Base-by-base conservation (phyloP, 495 filamentous ascomycete species). In the Penicillium maclennaniae region DNA sequence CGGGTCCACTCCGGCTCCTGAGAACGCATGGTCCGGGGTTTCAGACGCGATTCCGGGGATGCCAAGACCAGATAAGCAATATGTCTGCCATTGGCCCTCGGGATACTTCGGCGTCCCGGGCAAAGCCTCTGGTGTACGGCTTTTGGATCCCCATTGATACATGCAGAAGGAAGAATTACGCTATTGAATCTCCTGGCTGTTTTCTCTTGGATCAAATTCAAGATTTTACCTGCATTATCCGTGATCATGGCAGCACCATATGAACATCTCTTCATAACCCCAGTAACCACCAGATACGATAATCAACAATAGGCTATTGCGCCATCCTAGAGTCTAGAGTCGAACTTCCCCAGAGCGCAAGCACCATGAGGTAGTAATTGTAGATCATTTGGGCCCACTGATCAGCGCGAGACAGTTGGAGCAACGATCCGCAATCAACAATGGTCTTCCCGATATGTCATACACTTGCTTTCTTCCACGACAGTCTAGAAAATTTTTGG, bases 51-150 rank as follows among this genome's bases (percentile, higher is more conserved):
- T 51, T 43, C 19, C 47, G 40, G 41, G 36, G 16, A 23, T 28
- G 48, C 49, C 49, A 56, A 53, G 60, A 36, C 53, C 1, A 56
- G 67, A 70, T 70, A 70, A 68, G 63, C 59, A 51, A 50, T 43
- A 3, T 8, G 8, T n/a, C 48, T 41, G 48, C 55, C 51, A 70
- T 70, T 68, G 65, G 64, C 47, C 48, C 53, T 42, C 52, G 51
- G 39, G 51, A 5, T 16, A 39, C 43, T 43, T 64, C 59, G 59
- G 61, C 57, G 63, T 65, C 55, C 61, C 63, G 59, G 56, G 38
- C 19, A 34, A 52, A 1, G 40, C 36, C 27, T 37, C n/a, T 53
- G 58, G 61, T 49, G 59, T 49, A 46, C 28, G 46, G 16, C n/a
- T 28, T 26, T 37, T 8, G 25, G 25, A 9, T 38, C 17, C 21